Base-by-base conservation (phyloP, 2,329 filamentous ascomycete genomes). In the Paramyrothecium sp. region DNA sequence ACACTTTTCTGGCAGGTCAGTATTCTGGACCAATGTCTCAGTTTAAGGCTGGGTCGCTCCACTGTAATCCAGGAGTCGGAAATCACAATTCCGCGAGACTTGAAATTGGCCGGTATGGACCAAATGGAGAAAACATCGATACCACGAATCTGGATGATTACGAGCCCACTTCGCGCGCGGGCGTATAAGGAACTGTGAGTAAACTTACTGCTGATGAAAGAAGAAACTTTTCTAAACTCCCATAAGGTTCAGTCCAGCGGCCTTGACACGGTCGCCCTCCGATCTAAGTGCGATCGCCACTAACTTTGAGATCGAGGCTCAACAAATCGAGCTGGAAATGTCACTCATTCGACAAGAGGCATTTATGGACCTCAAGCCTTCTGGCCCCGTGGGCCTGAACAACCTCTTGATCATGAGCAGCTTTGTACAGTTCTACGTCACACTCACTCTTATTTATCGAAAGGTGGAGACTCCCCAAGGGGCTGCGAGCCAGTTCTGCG, bases 51-150 rank as follows among this genome's bases (percentile, higher is more conserved):
- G 2, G 87, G 87, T 0, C 80, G 85, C 17, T 77, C 83, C 0
- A 78, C 84, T 0, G 74, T 78, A 7, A 81, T 89, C 34, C 82
- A 83, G 51, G 84, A 86, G 56, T 85, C 80, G 65, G 84, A 87
- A 53, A 83, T 87, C 54, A 80, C 79, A 1, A 75, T 85, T 11
- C 76, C 79, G 3, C 70, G 75, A 30, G 63, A 66, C 19, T 73
- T 75, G 30, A 68, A 76, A 53, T 74, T 77, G 30, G 82, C 81
- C 70, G 77, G 75, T 4, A 61, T 71, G 17, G 64, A 67, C 33
- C 61, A 66, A 17, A 58, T 68, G 1, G 71, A 70, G 41, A 67
- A 65, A 1, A 66, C 65, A 5, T 67, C 71, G 8, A 71, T 86
- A 22, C 80, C 83, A 23, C 69, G 73, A 12, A 69, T 81, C 38